phyloP scores from a whole-genome alignment of 1,284 basidiomycete species.

The Trichosporon sp. region DNA sequence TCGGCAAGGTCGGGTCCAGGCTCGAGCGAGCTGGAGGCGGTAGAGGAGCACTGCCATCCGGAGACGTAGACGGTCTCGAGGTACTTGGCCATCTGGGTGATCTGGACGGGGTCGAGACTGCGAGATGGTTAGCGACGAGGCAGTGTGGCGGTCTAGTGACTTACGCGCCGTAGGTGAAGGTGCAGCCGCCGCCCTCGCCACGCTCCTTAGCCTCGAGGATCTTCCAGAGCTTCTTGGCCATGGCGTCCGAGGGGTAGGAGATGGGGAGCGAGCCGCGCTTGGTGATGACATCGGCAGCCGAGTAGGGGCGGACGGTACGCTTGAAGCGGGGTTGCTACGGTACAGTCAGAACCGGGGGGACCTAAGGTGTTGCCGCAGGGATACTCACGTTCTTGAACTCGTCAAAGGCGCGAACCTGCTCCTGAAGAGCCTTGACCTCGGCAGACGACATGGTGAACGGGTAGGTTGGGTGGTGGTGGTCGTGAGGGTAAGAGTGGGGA shows the following conservation, averaged over 20 bases:
- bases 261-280: constrained; percentile 87
- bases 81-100: constrained; percentile 88
- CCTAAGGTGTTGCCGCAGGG: background rate
- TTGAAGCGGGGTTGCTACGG: constrained; percentile 75
- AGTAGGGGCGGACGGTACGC: constrained; percentile 81
- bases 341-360: background rate
- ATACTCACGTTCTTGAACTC: constrained; percentile 81
- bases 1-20: constrained; percentile 94
- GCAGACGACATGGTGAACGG: constrained; percentile 10
- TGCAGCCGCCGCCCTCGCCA: constrained; percentile 48
- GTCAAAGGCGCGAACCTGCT: constrained; percentile 79
- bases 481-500: background rate
- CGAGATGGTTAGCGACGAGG: background rate
- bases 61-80: constrained; percentile 95
- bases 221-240: constrained; percentile 82
- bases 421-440: constrained; percentile 59
- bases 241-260: constrained; percentile 77
- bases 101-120: constrained; percentile 93
- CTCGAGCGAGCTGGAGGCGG: constrained; percentile 89
- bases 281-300: constrained; percentile 84
- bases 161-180: constrained; percentile 82
- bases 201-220: constrained; percentile 50
- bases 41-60: constrained; percentile 89
- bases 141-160: constrained; percentile 47
- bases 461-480: background rate